A percentile compares a stretch with the other conserved stretches of the same genome.
Evolutionary conservation across 148 eudicot species (phyloP).

Genomic region (Polygonum maritimum): DNA sequence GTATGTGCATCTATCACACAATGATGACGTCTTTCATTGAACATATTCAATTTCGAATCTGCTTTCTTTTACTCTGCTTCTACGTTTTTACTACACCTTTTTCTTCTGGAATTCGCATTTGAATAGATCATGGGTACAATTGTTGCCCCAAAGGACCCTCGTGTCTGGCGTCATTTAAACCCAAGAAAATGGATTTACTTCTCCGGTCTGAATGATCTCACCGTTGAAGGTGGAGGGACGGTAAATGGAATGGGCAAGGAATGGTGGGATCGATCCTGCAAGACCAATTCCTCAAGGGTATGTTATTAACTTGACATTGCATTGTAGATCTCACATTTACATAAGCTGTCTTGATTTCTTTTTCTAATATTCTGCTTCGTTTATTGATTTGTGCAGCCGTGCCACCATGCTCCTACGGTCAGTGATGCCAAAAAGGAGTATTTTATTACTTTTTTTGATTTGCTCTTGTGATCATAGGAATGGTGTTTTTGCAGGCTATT

Average conservation of each 20-base stretch:
- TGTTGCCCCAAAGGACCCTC: constrained; percentile 74
- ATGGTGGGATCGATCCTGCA: constrained; percentile 98
- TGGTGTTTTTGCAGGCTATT: constrained; percentile 49
- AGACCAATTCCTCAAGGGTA: constrained; percentile 61
- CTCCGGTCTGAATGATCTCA: constrained; percentile 51
- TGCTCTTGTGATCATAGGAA: neutral
- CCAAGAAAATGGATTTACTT: constrained; percentile 83
- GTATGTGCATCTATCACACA: constrained; percentile 20
- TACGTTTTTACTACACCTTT: neutral
- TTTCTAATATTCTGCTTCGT: constrained; percentile 11
- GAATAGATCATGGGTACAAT: constrained; percentile 57
- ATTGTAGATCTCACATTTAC: neutral
- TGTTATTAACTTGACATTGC: constrained; percentile 5
- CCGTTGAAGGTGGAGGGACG: constrained; percentile 68
- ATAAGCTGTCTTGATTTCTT: neutral
- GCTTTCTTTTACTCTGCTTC: neutral
- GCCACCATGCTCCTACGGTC: constrained; percentile 92
- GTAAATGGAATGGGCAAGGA: constrained; percentile 79
- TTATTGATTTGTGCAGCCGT: constrained; percentile 50
- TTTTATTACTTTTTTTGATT: neutral
- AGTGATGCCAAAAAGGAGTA: constrained; percentile 21
- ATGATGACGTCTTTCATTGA: neutral
- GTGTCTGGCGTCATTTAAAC: constrained; percentile 54
- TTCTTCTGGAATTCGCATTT: constrained; percentile 12
- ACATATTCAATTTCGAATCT: neutral